These are phyloP conservation scores for Chlorella variabilis DNA, from an alignment of 163 green algal species.

Conservation along the genomic window DNA sequence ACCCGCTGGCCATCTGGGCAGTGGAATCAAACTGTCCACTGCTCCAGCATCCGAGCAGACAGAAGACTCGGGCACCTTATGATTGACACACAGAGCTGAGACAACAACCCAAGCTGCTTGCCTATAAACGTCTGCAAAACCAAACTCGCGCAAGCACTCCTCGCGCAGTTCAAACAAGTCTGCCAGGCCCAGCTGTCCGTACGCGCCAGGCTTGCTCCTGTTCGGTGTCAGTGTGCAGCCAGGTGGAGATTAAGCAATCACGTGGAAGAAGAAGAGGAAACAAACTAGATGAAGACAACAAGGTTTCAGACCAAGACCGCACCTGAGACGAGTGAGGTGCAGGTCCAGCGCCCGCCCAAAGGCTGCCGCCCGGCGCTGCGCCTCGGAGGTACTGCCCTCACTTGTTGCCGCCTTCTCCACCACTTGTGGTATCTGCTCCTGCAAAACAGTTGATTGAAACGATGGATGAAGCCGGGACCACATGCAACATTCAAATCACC, in stretches of 20 bases:
- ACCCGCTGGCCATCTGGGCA: not conserved
- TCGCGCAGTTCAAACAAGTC: conserved; percentile 96
- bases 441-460: conserved; percentile 36
- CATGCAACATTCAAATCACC: no score
- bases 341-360: conserved; percentile 60
- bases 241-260: no score
- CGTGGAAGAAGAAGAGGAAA: not conserved
- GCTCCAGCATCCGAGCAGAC: no score
- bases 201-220: conserved; percentile 80
- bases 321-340: conserved; percentile 69
- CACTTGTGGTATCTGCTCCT: conserved; percentile 74
- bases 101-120: no score
- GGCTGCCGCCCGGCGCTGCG: conserved; percentile 73
- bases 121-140: conserved; percentile 94
- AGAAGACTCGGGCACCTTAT: no score
- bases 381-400: conserved; percentile 48
- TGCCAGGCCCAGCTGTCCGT: conserved; percentile 89
- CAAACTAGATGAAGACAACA: conserved; percentile 5
- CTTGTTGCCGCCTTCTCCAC: conserved; percentile 77
- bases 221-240: no score
- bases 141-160: conserved; percentile 95
- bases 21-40: no score
- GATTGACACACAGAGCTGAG: no score
- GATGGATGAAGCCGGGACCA: no score
- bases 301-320: not conserved